Evolutionary conservation across 768 basidiomycete species (phyloP), one percentile per base, ranked within the genome.

Genomic region (Atractiella rhizophila): DNA sequence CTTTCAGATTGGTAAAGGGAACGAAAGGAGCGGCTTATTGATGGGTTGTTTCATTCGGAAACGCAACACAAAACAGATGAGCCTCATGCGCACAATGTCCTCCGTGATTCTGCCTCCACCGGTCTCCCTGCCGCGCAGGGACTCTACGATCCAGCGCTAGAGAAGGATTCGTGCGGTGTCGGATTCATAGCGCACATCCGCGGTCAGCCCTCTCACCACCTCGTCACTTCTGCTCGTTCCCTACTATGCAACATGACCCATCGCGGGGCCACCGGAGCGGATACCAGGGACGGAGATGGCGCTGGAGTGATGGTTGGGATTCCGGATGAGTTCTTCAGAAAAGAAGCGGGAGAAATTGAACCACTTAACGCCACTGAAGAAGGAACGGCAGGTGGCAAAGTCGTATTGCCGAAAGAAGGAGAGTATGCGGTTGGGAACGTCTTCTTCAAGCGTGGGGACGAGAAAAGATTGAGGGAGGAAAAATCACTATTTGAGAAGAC

Each of bases 111-210:
- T n/a, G n/a, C n/a, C n/a, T n/a, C n/a, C n/a, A n/a, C n/a, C n/a
- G 36, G 39, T 0, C 64, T 83, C 39, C 83, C 83, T 32, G 83
- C 81, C 33, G 69, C 69, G 57, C 83, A 91, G 63, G 83, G 83
- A 45, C 65, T 88, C 48, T 91, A 91, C 63, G 60, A 72, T 59
- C 74, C 80, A 60, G 77, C 78, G 49, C 71, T 79, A 60, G 85
- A 88, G 62, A 82, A 76, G 62, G 85, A 88, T 54, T 66, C 78
- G 9, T 91, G 88, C 60, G 88, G 88, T 65, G 88, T 94, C 54
- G 86, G 86, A 58, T 94, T 94, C 59, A 75, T 96, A 54, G 86
- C 82, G 62, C 85, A 94, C 57, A 86, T 94, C 67, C 94, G 91
- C 64, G 91, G 91, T 43, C 68, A 78, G 58, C 69, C 70, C 27